A percentile compares a stretch with the other conserved stretches of the same genome.
Evolutionary conservation across 1,139 yeast genomes (phyloP).

Genomic region (Pichia sp.): DNA sequence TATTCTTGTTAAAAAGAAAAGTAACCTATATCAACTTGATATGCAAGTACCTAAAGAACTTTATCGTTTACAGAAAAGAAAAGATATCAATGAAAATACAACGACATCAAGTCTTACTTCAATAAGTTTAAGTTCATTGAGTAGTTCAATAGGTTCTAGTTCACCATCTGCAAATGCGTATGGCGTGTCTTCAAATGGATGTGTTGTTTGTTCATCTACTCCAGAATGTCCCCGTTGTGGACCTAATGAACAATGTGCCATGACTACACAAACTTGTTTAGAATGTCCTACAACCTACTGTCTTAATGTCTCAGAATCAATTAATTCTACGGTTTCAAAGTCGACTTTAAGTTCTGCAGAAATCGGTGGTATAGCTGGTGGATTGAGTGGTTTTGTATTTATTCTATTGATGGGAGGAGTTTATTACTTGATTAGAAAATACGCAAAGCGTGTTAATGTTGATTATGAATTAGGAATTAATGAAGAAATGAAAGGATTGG

Average conservation of each 20-base stretch:
- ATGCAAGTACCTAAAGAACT: background rate
- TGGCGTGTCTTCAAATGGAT: constrained; percentile 21
- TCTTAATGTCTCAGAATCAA: constrained; percentile 24
- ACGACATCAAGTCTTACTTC: no score
- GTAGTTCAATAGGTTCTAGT: background rate
- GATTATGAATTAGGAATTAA: constrained; percentile 24
- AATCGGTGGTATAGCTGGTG: constrained; percentile 63
- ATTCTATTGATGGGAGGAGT: constrained; percentile 34
- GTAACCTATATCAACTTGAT: no score
- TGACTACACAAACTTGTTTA: constrained; percentile 48
- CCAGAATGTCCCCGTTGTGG: constrained; percentile 51
- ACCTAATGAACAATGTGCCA: constrained; percentile 45
- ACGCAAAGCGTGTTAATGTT: constrained; percentile 28
- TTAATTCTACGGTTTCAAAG: constrained; percentile 8
- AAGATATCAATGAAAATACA: no score
- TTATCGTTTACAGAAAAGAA: background rate
- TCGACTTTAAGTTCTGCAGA: constrained; percentile 21
- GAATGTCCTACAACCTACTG: constrained; percentile 56
- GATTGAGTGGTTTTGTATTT: constrained; percentile 50
- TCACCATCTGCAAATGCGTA: background rate
- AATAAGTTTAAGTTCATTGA: no score
- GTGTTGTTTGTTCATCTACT: constrained; percentile 45
- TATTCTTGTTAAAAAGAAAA: no score
- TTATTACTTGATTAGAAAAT: constrained; percentile 34
- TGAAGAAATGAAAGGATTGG: constrained; percentile 22